Percentiles rank a stretch among this genome's conserved stretches.
phyloP scores from a whole-genome alignment of 352 stramenopile genomes.

The Phytophthora uliginosa region DNA sequence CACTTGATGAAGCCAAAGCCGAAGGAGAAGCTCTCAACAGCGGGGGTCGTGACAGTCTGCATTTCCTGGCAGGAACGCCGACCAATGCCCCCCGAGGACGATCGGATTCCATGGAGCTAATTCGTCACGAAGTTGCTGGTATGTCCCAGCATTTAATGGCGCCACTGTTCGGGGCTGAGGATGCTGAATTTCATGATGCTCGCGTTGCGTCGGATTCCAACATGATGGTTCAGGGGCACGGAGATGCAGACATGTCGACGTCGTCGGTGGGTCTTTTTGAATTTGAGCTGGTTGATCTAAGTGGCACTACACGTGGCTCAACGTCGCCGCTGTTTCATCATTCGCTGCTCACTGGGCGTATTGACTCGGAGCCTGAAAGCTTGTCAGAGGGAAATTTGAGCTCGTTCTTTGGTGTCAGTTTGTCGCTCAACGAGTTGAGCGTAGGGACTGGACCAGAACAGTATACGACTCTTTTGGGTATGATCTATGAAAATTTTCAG shows the following conservation, averaged over 20 bases:
- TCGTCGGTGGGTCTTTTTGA: slow-evolving; percentile 78
- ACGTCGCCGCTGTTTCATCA: slow-evolving; percentile 81
- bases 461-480: slow-evolving; percentile 78
- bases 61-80: slow-evolving; percentile 53
- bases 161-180: slow-evolving; percentile 80
- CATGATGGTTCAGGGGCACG: slow-evolving; percentile 23
- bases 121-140: slow-evolving; percentile 64
- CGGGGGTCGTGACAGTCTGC: slow-evolving; percentile 64
- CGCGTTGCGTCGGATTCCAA: slow-evolving; percentile 50
- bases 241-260: slow-evolving; percentile 65
- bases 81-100: slow-evolving; percentile 35
- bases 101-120: slow-evolving; percentile 64
- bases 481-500: slow-evolving; percentile 91
- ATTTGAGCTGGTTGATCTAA: slow-evolving; percentile 89
- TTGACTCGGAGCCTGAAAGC: slow-evolving; percentile 81
- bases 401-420: slow-evolving; percentile 71
- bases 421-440: slow-evolving; percentile 86
- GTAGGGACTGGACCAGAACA: slow-evolving; percentile 68
- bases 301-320: slow-evolving; percentile 67
- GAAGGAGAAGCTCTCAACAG: slow-evolving; percentile 60
- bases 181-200: slow-evolving; percentile 90
- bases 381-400: slow-evolving; percentile 68
- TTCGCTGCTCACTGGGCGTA: slow-evolving; percentile 76
- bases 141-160: slow-evolving; percentile 87
- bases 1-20: slow-evolving; percentile 73